phyloP scores from a whole-genome alignment of 495 filamentous ascomycete genomes.

The Aspergillus leporis region DNA sequence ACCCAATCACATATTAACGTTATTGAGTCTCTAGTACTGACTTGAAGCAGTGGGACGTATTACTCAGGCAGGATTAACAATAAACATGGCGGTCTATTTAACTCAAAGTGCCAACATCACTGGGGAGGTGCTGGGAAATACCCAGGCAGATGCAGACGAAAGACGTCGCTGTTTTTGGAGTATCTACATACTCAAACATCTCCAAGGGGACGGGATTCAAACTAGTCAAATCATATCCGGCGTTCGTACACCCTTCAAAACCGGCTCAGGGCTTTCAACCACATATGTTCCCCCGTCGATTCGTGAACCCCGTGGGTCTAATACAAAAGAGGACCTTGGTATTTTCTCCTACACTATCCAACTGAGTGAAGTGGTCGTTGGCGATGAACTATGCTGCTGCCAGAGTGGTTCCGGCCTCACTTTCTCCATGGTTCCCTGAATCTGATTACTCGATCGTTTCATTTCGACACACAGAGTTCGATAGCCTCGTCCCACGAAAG shows the following conservation, averaged over 20 bases:
- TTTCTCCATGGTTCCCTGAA: conserved; percentile 43
- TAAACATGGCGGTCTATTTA: conserved; percentile 37
- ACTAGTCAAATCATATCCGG: conserved; percentile 13
- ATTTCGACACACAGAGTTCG: conserved; percentile 43
- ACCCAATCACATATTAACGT: neutral
- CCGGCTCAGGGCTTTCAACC: conserved; percentile 17
- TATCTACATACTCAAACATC: conserved; percentile 37
- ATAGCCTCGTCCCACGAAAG: conserved; percentile 43
- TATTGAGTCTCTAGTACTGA: neutral
- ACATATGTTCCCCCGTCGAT: conserved; percentile 9
- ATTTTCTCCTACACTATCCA: conserved; percentile 38
- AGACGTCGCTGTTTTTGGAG: conserved; percentile 39
- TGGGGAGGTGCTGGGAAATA: conserved; percentile 20
- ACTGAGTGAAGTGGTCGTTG: conserved; percentile 40
- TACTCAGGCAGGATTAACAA: conserved; percentile 37
- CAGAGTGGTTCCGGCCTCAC: conserved; percentile 25
- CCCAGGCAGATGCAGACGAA: conserved; percentile 36
- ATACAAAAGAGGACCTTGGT: conserved; percentile 34
- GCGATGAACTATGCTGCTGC: conserved; percentile 40
- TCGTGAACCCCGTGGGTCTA: neutral
- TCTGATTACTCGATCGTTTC: conserved; percentile 44
- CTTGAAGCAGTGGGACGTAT: conserved; percentile 32
- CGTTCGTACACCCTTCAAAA: conserved; percentile 15
- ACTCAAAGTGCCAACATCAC: conserved; percentile 32
- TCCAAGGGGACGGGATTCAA: conserved; percentile 30